Conservation (phyloP, 768 basidiomycete genomes). For the Podaxis rugospora region DNA sequence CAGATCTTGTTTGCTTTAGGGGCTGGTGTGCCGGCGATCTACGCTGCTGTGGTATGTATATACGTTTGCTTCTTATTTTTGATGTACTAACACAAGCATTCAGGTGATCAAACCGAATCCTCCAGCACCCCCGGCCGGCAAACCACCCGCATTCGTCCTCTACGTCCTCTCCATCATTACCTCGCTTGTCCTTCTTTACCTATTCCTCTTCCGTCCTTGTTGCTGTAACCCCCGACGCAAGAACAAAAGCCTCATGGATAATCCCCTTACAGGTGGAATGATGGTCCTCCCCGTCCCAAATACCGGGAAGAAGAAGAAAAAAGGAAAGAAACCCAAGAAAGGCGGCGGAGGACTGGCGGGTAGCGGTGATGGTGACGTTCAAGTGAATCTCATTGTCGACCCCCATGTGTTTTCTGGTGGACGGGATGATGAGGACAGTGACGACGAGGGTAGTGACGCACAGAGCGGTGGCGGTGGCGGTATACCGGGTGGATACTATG, state of each 20-base stretch:
- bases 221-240: conserved; percentile 33
- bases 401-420: conserved; percentile 47
- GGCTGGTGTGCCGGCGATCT: conserved; percentile 53
- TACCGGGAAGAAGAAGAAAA: conserved; percentile 26
- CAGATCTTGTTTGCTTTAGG: conserved; percentile 48
- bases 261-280: conserved; percentile 38
- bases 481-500: conserved; percentile 31
- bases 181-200: background rate
- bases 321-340: conserved; percentile 36
- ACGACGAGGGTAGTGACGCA: conserved; percentile 28
- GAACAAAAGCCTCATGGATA: conserved; percentile 14
- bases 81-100: background rate
- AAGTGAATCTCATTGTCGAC: conserved; percentile 73
- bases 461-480: conserved; percentile 16
- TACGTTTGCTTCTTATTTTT: background rate
- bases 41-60: conserved; percentile 54
- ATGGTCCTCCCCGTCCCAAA: conserved; percentile 53
- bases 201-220: conserved; percentile 32
- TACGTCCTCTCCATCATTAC: background rate
- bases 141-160: background rate
- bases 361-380: conserved; percentile 40
- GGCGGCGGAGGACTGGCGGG: conserved; percentile 28
- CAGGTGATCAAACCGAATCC: background rate
- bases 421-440: conserved; percentile 31
- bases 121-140: background rate